Conservation (phyloP, 2,329 filamentous ascomycete species). For the Aspergillus caelatus region DNA sequence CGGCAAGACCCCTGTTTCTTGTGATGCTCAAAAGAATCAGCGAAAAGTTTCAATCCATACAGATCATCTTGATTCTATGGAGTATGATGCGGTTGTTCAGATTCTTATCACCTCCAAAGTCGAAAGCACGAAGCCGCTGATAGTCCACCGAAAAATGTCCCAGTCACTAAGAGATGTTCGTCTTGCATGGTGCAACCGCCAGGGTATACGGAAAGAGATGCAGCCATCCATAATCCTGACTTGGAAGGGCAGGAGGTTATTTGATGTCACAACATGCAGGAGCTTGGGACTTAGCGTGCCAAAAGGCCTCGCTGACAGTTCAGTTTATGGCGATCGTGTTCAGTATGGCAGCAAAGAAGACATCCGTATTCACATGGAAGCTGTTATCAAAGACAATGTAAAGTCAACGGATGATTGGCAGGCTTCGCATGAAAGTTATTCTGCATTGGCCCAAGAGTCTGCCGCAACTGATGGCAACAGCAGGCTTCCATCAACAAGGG, state of each 20-base stretch:
- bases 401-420: slow-evolving; percentile 6
- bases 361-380: slow-evolving; percentile 71
- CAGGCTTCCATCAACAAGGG: slow-evolving; percentile 40
- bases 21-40: background rate
- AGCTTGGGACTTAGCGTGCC: slow-evolving; percentile 64
- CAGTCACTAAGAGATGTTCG: slow-evolving; percentile 70
- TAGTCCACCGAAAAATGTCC: slow-evolving; percentile 68
- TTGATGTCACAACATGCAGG: slow-evolving; percentile 72
- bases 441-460: background rate
- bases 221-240: slow-evolving; percentile 70
- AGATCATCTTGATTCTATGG: slow-evolving; percentile 8
- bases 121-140: slow-evolving; percentile 59
- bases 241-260: slow-evolving; percentile 74
- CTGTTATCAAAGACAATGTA: slow-evolving; percentile 66
- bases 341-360: slow-evolving; percentile 53
- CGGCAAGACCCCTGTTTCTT: background rate
- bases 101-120: slow-evolving; percentile 72
- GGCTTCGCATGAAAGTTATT: slow-evolving; percentile 2
- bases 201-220: slow-evolving; percentile 56
- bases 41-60: background rate
- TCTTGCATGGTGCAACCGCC: slow-evolving; percentile 68
- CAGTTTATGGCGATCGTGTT: slow-evolving; percentile 47
- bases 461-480: slow-evolving; percentile 18
- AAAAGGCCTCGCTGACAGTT: slow-evolving; percentile 41
- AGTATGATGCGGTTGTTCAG: slow-evolving; percentile 56